phyloP scores from a whole-genome alignment of 2,329 filamentous ascomycete genomes.

The Aspergillus aculeatus region DNA sequence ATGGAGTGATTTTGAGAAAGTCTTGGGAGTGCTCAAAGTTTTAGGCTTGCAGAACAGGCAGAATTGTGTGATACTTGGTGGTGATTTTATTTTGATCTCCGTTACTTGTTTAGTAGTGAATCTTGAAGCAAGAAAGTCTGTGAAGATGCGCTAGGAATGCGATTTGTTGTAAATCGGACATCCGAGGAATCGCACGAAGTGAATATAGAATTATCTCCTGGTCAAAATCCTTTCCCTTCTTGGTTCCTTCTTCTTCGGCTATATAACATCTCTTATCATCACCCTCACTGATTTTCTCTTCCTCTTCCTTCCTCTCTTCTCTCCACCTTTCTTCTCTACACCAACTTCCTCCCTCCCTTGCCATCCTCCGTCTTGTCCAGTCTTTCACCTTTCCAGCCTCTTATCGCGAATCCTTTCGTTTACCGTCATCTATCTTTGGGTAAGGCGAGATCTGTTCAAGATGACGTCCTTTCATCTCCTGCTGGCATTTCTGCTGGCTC shows the following conservation, averaged over 20 bases:
- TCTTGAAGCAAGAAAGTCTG: no score
- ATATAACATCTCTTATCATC: no score
- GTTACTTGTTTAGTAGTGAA: no score
- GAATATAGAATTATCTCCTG: no score
- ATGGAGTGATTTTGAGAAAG: background rate
- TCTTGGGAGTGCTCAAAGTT: no score
- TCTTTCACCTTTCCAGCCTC: background rate
- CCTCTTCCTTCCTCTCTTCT: background rate
- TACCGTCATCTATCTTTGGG: background rate
- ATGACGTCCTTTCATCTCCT: background rate
- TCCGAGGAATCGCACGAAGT: no score
- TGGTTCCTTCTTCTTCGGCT: background rate
- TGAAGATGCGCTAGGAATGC: no score
- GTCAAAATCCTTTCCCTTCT: background rate
- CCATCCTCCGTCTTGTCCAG: background rate
- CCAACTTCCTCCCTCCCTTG: no score
- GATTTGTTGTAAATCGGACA: no score
- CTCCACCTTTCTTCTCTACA: background rate
- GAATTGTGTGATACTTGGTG: no score
- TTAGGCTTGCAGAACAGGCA: background rate
- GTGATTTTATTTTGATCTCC: no score
- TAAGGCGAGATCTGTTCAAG: background rate
- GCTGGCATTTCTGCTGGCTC: background rate
- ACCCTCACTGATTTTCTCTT: no score
- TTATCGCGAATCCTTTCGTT: background rate